phyloP scores from a whole-genome alignment of 306 rosid species.

The Lablab purpureus region DNA sequence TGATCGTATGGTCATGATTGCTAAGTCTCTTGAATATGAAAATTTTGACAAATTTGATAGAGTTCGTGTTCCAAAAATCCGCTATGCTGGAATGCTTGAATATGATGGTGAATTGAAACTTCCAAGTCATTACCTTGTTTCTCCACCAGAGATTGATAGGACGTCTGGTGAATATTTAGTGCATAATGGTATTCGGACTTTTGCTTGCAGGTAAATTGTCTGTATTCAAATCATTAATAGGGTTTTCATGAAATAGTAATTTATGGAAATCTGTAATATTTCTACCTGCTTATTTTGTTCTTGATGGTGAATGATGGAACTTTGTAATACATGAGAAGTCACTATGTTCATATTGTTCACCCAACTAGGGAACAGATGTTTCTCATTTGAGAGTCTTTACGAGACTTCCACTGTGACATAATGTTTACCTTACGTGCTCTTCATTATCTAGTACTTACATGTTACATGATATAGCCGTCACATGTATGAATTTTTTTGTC shows the following conservation, averaged over 20 bases:
- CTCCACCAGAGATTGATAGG: conserved; percentile 96
- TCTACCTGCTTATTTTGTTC: conserved; percentile 24
- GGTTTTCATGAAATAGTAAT: not conserved
- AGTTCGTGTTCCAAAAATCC: conserved; percentile 87
- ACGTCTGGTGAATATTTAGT: conserved; percentile 98
- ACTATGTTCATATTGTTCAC: conserved; percentile 5
- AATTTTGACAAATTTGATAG: conserved; percentile 91
- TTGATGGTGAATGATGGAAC: conserved; percentile 27
- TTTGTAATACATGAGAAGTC: not conserved
- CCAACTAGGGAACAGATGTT: not conserved
- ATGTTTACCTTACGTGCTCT: not conserved
- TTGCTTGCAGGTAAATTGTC: conserved; percentile 91
- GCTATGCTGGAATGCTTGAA: conserved; percentile 96
- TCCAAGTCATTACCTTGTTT: conserved; percentile 88
- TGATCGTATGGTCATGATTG: conserved; percentile 96
- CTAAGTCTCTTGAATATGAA: conserved; percentile 92
- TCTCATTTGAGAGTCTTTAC: conserved; percentile 12
- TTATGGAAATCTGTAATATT: conserved; percentile 15
- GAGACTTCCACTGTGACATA: not conserved
- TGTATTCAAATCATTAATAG: not conserved
- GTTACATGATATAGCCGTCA: conserved; percentile 28
- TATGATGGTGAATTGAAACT: conserved; percentile 99
- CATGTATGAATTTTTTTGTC: conserved; percentile 21
- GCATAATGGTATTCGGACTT: conserved; percentile 81
- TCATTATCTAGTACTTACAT: conserved; percentile 11